phyloP scores from a whole-genome alignment of 768 basidiomycete genomes.

The Tylopilus vinaceipallidus region DNA sequence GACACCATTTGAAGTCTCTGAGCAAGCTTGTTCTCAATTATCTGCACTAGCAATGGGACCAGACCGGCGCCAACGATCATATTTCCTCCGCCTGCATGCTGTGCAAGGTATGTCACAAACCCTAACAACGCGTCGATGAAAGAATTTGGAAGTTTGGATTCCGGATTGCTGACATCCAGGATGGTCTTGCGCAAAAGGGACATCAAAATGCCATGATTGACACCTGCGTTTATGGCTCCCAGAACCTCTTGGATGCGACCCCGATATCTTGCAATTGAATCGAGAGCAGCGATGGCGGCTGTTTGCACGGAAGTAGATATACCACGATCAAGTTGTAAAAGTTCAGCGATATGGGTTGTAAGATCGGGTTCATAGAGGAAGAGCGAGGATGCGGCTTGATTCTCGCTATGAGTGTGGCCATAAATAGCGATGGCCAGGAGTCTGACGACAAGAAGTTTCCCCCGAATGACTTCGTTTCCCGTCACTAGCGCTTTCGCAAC shows the following conservation, averaged over 20 bases:
- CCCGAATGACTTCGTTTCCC: slow-evolving; percentile 59
- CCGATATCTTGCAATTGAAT: slow-evolving; percentile 85
- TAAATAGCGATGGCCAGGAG: slow-evolving; percentile 89
- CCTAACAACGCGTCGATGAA: slow-evolving; percentile 83
- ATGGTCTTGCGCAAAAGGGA: slow-evolving; percentile 82
- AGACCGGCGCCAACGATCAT: slow-evolving; percentile 96
- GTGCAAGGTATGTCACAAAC: slow-evolving; percentile 85
- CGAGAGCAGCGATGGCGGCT: slow-evolving; percentile 84
- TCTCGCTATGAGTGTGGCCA: slow-evolving; percentile 81
- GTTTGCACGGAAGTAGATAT: slow-evolving; percentile 75
- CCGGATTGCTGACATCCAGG: slow-evolving; percentile 62
- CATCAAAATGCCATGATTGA: slow-evolving; percentile 95
- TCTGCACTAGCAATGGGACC: slow-evolving; percentile 83
- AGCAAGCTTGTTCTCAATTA: slow-evolving; percentile 75
- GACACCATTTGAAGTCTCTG: slow-evolving; percentile 74
- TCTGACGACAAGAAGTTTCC: slow-evolving; percentile 78
- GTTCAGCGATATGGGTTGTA: slow-evolving; percentile 82
- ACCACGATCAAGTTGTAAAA: slow-evolving; percentile 76
- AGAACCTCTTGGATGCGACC: slow-evolving; percentile 83
- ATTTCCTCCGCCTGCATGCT: slow-evolving; percentile 80
- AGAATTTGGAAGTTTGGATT: slow-evolving; percentile 65
- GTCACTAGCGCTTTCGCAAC: slow-evolving; percentile 66
- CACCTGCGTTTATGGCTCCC: slow-evolving; percentile 88
- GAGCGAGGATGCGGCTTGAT: slow-evolving; percentile 72
- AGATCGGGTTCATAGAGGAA: slow-evolving; percentile 96